Evolutionary conservation across 2,329 filamentous ascomycete species (phyloP), one percentile per base, ranked within the genome.

Genomic region (Coleophoma crateriformis): DNA sequence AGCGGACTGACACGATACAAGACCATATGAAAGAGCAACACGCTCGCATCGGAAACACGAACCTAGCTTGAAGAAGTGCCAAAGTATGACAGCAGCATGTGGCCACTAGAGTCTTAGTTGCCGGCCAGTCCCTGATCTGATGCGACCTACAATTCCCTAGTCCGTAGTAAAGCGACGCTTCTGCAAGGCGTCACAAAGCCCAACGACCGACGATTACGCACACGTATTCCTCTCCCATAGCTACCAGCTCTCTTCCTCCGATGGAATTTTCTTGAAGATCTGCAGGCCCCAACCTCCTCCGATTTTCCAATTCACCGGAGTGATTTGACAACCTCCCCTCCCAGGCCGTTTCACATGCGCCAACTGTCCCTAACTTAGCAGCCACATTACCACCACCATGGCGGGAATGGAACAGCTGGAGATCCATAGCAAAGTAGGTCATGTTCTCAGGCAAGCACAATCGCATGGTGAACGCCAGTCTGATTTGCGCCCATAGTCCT

Each of bases 371-470:
- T 37, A 41, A 41, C 47, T 34, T 17, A 46, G 42, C 42, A 46
- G 42, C 42, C 20, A 27, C 41, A 34, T 94, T 92, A 88, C 88
- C 87, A 55, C 88, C 54, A 47, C 52, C 54, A 96, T 96, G 91
- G 90, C 89, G 52, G 90, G 88, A 65, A 95, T 97, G 76, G 94
- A 99, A 75, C 89, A 95, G 73, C 79, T 99, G 60, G 90, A 97
- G 70, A 89, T 99, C 59, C 92, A 96, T 71, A 96, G 90, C 82
- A 96, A 95, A 84, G 92, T 94, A 79, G 60, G 75, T 34, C 47
- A 50, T 50, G 20, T 45, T 33, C 56, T 10, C 8, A 7, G 6
- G 8, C 6, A 27, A 10, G 27, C 8, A 27, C 27, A 10, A 7
- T 27, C 61, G 57, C 46, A 34, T 39, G 49, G 51, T 41, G n/a